Base-by-base conservation (phyloP, 306 rosid genomes). In the Cucurbita pepo region DNA sequence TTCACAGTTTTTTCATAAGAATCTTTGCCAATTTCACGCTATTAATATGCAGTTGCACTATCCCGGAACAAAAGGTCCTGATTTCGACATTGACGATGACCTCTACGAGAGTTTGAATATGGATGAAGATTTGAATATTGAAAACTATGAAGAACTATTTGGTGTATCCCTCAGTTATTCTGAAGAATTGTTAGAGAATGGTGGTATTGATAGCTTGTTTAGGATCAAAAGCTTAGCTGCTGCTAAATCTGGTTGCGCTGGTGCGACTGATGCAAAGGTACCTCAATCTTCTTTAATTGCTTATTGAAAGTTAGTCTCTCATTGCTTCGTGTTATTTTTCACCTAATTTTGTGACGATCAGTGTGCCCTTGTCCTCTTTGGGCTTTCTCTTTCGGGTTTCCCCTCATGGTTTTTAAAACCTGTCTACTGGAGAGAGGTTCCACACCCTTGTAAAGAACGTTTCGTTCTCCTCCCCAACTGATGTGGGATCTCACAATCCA, bases 141-240 rank as follows among this genome's bases (percentile, higher is more conserved):
- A 95, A 78, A 89, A 88, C 84, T 95, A 91, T 56, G 89, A 88
- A 8, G 99, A 95, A 81, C 87, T 95, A 69, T 95, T 95, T 81
- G 92, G 96, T 64, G 66, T 89, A 79, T 79, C 94, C 69, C 86
- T 89, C 52, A 89, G 79, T 80, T 88, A 85, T 77, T 86, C 96
- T 14, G 97, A 94, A 79, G 97, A 87, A 77, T 90, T 91, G 76
- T 82, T 91, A 54, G 94, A 88, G 87, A 89, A 95, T 69, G 99
- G 97, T 65, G 93, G 99, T 58, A 85, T 95, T 62, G 90, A 84
- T 79, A 91, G 99, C 87, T 88, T 95, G 87, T 95, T 91, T 77
- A 88, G 86, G 79, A 71, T 76, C 16, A 88, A 78, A 62, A 82
- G 82, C 19, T 38, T 91, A 78, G 81, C 89, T 81, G 88, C 87